These are phyloP conservation scores for Neltuma alba DNA, from an alignment of 306 rosid genomes.

Conservation along the genomic window DNA sequence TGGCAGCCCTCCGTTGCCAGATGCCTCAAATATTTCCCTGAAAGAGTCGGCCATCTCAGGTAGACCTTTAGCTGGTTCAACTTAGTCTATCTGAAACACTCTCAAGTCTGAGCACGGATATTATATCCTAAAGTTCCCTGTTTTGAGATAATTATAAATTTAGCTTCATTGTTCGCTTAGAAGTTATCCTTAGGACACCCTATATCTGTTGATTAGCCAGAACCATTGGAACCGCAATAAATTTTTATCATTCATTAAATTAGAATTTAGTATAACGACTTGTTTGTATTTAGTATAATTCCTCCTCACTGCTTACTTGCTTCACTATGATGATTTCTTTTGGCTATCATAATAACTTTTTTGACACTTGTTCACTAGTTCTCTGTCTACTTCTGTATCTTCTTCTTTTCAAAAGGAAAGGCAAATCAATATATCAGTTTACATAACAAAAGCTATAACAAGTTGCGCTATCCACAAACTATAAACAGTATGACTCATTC, in stretches of 20 bases:
- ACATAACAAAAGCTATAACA: neutral
- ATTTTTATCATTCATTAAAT: neutral
- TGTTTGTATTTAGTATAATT: neutral
- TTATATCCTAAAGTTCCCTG: conserved; percentile 27
- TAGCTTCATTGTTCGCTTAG: neutral
- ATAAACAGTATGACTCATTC: neutral
- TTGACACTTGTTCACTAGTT: conserved; percentile 16
- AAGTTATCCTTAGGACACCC: conserved; percentile 2
- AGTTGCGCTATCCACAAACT: neutral
- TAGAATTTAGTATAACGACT: conserved; percentile 10
- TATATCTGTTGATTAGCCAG: conserved; percentile 4
- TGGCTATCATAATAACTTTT: conserved; percentile 17
- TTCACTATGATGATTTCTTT: conserved; percentile 27
- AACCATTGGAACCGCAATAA: neutral
- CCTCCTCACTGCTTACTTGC: conserved; percentile 8
- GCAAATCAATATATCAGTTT: neutral
- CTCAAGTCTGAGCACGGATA: conserved; percentile 20
- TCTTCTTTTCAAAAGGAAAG: conserved; percentile 4
- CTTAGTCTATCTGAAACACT: conserved; percentile 13
- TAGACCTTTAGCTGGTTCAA: conserved; percentile 31
- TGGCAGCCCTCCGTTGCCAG: conserved; percentile 93
- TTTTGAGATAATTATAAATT: neutral
- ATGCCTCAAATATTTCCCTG: conserved; percentile 60
- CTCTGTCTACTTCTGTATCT: conserved; percentile 14
- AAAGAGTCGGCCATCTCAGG: conserved; percentile 60